A percentile compares a stretch with the other conserved stretches of the same genome.
These are phyloP conservation scores for Pugionium cornutum DNA, from an alignment of 345 rosid species.

Conservation along the genomic window DNA sequence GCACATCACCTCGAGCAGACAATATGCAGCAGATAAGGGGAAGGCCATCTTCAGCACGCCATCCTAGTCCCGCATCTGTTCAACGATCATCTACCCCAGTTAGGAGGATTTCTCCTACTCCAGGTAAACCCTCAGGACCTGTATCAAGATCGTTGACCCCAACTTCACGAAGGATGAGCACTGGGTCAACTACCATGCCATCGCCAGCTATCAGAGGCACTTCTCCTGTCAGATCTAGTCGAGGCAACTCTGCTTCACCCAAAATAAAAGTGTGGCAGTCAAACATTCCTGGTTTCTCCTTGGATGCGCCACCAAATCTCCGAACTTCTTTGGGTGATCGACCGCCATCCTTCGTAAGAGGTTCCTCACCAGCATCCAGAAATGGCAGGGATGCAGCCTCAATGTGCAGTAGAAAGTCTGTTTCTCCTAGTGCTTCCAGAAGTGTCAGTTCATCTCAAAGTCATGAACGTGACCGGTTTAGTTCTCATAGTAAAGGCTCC, in stretches of 20 bases:
- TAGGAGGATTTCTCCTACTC: conserved; percentile 72
- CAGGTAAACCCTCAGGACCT: conserved; percentile 56
- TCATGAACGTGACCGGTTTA: conserved; percentile 82
- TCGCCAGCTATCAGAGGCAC: conserved; percentile 64
- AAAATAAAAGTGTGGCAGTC: conserved; percentile 91
- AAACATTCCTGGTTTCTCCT: conserved; percentile 88
- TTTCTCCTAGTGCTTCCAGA: conserved; percentile 93
- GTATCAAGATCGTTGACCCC: conserved; percentile 78
- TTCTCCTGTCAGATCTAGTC: conserved; percentile 66
- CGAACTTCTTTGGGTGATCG: conserved; percentile 93
- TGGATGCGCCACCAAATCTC: conserved; percentile 98
- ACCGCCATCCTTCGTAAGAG: conserved; percentile 90
- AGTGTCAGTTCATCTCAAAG: conserved; percentile 86
- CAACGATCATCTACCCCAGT: conserved; percentile 61
- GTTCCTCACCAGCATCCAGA: conserved; percentile 96
- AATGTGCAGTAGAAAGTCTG: conserved; percentile 71
- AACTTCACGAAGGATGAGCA: conserved; percentile 69
- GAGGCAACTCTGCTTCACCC: conserved; percentile 92
- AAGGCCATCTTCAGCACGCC: conserved; percentile 79
- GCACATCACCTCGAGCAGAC: conserved; percentile 84
- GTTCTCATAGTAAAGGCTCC: conserved; percentile 85
- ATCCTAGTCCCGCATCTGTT: conserved; percentile 65
- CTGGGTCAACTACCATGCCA: conserved; percentile 50
- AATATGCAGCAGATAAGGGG: conserved; percentile 71
- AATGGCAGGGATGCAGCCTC: conserved; percentile 66